Conservation (phyloP, 1,284 basidiomycete species). For the Mycosarcoma maydis region DNA sequence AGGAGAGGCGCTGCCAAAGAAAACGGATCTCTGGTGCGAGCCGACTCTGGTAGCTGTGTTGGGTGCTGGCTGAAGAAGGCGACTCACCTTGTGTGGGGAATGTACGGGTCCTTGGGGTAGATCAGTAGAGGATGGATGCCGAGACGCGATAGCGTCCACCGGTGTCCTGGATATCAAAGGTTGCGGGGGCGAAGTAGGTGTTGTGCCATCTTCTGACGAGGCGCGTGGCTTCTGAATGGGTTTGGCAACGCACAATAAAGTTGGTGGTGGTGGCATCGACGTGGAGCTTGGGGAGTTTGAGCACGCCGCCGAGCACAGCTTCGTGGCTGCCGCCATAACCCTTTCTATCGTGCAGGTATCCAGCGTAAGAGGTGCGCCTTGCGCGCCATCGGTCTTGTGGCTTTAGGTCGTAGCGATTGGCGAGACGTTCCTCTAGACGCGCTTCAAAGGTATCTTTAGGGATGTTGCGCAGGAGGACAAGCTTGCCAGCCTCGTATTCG, state of each 20-base stretch:
- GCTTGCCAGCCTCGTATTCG: slow-evolving; percentile 39
- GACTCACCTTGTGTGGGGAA: slow-evolving; percentile 35
- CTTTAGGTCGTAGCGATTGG: slow-evolving; percentile 34
- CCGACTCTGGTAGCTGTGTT: slow-evolving; percentile 10
- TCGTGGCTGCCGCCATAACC: slow-evolving; percentile 33
- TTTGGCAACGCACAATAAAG: slow-evolving; percentile 40
- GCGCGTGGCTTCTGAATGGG: slow-evolving; percentile 42
- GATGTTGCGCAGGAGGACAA: slow-evolving; percentile 47
- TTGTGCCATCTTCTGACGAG: slow-evolving; percentile 57
- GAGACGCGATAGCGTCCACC: slow-evolving; percentile 50
- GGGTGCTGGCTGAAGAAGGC: slow-evolving; percentile 7
- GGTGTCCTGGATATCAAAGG: slow-evolving; percentile 50
- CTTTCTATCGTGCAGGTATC: slow-evolving; percentile 4
- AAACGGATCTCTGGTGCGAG: background rate
- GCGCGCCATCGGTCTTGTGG: slow-evolving; percentile 39
- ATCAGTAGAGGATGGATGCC: slow-evolving; percentile 49
- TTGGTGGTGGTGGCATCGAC: slow-evolving; percentile 34
- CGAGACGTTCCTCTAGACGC: slow-evolving; percentile 46
- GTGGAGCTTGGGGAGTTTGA: slow-evolving; percentile 26
- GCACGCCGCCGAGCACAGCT: slow-evolving; percentile 30
- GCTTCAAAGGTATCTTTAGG: slow-evolving; percentile 48
- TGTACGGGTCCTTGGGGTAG: too few species aligned
- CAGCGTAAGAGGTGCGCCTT: slow-evolving; percentile 13
- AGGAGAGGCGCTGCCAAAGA: background rate
- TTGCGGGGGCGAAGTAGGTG: slow-evolving; percentile 47